phyloP scores from a whole-genome alignment of 495 filamentous ascomycete genomes.

The Barbatosphaeria neglecta region DNA sequence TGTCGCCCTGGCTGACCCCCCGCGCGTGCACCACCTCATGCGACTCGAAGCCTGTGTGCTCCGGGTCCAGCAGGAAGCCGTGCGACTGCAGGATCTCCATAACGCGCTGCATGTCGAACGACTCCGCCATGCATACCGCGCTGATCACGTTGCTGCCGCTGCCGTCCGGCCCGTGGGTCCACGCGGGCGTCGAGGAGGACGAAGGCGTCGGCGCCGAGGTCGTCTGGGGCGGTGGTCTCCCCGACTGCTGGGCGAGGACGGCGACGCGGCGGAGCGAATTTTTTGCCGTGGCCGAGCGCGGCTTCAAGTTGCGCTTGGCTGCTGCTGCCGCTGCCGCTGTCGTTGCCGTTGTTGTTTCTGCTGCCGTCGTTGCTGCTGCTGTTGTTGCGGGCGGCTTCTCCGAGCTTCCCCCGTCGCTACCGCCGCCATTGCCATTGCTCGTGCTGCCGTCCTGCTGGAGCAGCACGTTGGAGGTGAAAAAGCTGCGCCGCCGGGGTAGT shows the following conservation, averaged over 20 bases:
- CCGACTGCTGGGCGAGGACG: slow-evolving; percentile 27
- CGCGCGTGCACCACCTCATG: slow-evolving; percentile 49
- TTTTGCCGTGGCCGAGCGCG: slow-evolving; percentile 24
- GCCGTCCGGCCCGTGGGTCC: not conserved
- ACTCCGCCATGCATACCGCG: slow-evolving; percentile 76
- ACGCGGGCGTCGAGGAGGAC: not conserved
- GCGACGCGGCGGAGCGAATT: slow-evolving; percentile 32
- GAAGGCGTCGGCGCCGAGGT: not conserved
- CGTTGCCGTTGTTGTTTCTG: slow-evolving; percentile 4
- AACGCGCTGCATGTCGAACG: slow-evolving; percentile 67
- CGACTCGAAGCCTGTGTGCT: slow-evolving; percentile 44
- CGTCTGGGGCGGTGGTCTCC: slow-evolving; percentile 9
- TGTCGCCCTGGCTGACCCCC: slow-evolving; percentile 55
- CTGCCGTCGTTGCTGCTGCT: slow-evolving; percentile 2
- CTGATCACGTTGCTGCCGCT: slow-evolving; percentile 49
- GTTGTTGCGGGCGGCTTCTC: slow-evolving; percentile 28
- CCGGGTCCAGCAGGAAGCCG: slow-evolving; percentile 55
- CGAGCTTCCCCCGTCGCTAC: slow-evolving; percentile 2
- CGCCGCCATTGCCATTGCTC: slow-evolving; percentile 5
- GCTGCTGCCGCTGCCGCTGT: slow-evolving; percentile 2
- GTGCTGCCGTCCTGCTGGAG: slow-evolving; percentile 14
- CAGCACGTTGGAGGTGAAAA: slow-evolving; percentile 29
- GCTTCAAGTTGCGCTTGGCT: slow-evolving; percentile 33
- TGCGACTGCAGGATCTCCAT: slow-evolving; percentile 57
- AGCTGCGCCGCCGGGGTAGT: slow-evolving; percentile 24